Conservation (phyloP, 495 filamentous ascomycete species). For the Cercophora scortea region DNA sequence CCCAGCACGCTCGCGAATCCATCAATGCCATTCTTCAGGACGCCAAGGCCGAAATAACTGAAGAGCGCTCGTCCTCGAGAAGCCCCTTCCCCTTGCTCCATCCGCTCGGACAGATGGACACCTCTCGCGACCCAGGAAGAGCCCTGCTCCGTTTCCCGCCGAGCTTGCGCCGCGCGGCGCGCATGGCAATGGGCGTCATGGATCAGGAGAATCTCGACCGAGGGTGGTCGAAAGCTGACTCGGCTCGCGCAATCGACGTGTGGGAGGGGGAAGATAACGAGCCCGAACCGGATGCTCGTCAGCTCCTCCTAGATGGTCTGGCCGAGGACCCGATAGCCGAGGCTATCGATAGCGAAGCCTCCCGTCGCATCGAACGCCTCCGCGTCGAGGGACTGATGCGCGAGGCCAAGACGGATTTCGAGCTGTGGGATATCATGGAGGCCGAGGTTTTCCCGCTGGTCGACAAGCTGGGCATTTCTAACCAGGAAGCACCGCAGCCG, state of each 20-base stretch:
- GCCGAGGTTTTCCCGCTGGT: constrained; percentile 61
- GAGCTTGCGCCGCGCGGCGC: constrained; percentile 30
- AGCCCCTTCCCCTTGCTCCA: constrained; percentile 4
- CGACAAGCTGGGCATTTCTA: constrained; percentile 26
- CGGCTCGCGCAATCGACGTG: neutral
- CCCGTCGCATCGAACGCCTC: constrained; percentile 28
- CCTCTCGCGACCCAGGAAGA: constrained; percentile 19
- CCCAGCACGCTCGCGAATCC: neutral
- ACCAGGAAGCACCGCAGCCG: neutral
- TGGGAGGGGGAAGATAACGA: neutral
- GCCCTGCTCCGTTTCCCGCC: constrained; percentile 35
- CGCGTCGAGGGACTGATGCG: constrained; percentile 43
- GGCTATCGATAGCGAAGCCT: constrained; percentile 22
- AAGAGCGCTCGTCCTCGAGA: neutral
- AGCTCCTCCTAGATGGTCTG: neutral
- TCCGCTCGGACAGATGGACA: constrained; percentile 6
- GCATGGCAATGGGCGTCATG: constrained; percentile 25
- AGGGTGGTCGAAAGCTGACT: neutral
- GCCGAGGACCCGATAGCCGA: constrained; percentile 2
- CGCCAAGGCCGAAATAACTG: constrained; percentile 13
- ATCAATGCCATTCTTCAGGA: constrained; percentile 27
- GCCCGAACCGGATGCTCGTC: neutral
- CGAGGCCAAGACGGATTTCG: constrained; percentile 50
- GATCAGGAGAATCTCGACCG: neutral
- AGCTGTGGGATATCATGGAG: constrained; percentile 66